Conservation (phyloP, 106 monocot species). For the Gastrodia elata region DNA sequence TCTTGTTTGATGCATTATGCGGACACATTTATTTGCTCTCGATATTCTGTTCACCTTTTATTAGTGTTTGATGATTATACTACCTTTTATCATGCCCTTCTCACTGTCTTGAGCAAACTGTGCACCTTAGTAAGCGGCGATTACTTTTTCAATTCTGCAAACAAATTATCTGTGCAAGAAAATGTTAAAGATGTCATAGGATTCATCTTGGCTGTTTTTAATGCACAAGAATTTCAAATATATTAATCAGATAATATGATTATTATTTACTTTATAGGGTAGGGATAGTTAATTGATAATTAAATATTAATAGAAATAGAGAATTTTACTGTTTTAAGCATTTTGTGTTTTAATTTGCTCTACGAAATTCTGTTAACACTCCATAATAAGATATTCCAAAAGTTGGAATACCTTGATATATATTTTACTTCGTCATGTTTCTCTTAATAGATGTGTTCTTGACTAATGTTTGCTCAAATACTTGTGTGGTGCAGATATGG, state of each 20-base stretch:
- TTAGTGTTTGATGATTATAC: not conserved
- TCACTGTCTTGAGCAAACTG: not conserved
- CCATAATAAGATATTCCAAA: not conserved
- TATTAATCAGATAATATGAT: not conserved
- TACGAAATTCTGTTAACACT: not conserved
- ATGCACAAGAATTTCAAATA: not conserved
- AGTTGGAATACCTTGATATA: not conserved
- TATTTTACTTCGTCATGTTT: not conserved
- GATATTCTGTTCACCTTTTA: not conserved
- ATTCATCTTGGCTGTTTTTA: not conserved
- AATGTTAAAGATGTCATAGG: not conserved
- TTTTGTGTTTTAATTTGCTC: not conserved
- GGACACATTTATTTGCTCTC: not conserved
- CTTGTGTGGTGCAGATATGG: conserved; percentile 33
- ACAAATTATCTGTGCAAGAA: not conserved
- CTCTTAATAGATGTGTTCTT: not conserved
- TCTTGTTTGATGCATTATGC: not conserved
- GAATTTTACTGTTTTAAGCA: not conserved
- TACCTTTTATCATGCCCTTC: not conserved
- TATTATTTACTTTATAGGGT: not conserved
- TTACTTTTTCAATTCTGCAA: not conserved
- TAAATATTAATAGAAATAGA: not conserved
- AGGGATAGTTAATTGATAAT: not conserved
- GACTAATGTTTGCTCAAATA: not conserved
- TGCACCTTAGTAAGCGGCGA: not conserved